phyloP scores from a whole-genome alignment of 768 basidiomycete genomes.

The Rhizopogon vinicolor region DNA sequence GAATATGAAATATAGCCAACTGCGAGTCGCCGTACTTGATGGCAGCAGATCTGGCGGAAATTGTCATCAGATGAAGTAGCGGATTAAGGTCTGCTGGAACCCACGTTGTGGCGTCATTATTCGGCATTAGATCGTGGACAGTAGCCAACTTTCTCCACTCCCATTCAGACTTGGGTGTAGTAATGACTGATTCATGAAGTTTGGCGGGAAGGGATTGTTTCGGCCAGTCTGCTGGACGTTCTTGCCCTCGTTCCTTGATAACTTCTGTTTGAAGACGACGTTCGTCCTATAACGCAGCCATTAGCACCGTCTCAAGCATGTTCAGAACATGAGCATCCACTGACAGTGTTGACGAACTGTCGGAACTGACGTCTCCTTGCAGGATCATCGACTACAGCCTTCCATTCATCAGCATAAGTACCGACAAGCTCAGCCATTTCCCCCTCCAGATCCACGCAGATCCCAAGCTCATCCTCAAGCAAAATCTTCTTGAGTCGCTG shows the following conservation, averaged over 20 bases:
- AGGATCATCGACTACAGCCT: conserved; percentile 52
- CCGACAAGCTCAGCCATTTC: conserved; percentile 63
- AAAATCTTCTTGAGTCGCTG: conserved; percentile 61
- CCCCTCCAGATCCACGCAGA: conserved; percentile 62
- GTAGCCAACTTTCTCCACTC: conserved; percentile 49
- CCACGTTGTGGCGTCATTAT: conserved; percentile 41
- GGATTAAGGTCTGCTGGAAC: conserved; percentile 11
- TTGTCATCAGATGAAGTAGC: neutral
- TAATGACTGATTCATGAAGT: conserved; percentile 33
- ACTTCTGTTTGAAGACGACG: conserved; percentile 40
- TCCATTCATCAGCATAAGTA: conserved; percentile 71
- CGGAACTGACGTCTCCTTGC: conserved; percentile 45
- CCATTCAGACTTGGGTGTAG: conserved; percentile 48
- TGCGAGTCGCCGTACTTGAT: conserved; percentile 63
- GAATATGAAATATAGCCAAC: conserved; percentile 64
- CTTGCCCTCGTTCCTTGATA: conserved; percentile 57
- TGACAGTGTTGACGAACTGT: conserved; percentile 63
- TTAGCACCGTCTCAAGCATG: neutral
- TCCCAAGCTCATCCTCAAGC: conserved; percentile 66
- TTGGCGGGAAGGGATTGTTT: conserved; percentile 48
- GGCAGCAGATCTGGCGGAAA: conserved; percentile 34
- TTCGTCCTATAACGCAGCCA: conserved; percentile 28
- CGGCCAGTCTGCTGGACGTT: conserved; percentile 66
- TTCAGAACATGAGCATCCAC: neutral
- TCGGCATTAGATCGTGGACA: conserved; percentile 43